Evolutionary conservation across 257 asterid species (phyloP).

Genomic region (Solanum bulbocastanum): DNA sequence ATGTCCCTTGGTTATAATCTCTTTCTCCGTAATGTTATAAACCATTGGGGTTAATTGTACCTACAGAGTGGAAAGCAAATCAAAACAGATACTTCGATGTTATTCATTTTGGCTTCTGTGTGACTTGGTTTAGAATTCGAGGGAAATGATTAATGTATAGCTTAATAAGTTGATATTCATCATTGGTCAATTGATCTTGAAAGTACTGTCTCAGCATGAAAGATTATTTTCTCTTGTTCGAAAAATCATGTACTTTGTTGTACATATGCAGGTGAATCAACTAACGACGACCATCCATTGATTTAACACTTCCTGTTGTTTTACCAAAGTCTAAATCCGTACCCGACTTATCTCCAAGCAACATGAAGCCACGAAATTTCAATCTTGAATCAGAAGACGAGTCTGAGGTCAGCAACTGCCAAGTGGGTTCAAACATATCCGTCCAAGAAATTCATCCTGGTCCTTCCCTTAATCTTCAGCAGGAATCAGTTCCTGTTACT

Average conservation of each 20-base stretch:
- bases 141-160: neutral
- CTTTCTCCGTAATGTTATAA: neutral
- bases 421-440: slow-evolving; percentile 46
- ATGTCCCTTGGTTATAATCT: neutral
- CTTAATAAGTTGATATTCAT: neutral
- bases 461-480: slow-evolving; percentile 15
- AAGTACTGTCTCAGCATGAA: neutral
- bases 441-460: slow-evolving; percentile 33
- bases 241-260: neutral
- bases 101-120: neutral
- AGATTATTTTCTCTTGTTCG: neutral
- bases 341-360: neutral
- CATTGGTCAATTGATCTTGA: neutral
- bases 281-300: neutral
- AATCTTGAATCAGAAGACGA: slow-evolving; percentile 70
- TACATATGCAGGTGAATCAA: neutral
- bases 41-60: neutral
- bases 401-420: slow-evolving; percentile 69
- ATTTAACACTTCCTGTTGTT: neutral
- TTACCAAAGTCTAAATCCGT: neutral
- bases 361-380: slow-evolving; percentile 41
- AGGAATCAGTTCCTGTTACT: slow-evolving; percentile 20
- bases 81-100: neutral
- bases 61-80: neutral
- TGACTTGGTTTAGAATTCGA: neutral